These are phyloP conservation scores for Breviolum minutum DNA, from an alignment of 73 alveolate genomes.

Conservation along the genomic window DNA sequence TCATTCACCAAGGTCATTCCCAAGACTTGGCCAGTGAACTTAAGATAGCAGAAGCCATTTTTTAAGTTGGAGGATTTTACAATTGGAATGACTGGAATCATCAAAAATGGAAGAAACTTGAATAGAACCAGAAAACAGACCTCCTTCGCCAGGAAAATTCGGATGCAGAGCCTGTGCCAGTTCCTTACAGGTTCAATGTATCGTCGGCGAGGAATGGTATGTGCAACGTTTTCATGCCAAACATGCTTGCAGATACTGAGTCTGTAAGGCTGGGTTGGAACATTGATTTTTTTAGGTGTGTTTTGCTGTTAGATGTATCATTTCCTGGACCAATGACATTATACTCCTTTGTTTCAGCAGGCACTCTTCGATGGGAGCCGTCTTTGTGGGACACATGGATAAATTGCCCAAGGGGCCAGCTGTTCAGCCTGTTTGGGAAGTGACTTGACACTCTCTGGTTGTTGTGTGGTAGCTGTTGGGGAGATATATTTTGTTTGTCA, in stretches of 20 bases:
- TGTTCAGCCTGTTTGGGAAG: constrained; percentile 1
- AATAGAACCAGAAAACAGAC: too few relatives aligned
- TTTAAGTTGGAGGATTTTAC: too few relatives aligned
- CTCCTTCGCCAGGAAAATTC: not conserved
- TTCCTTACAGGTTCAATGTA: not conserved
- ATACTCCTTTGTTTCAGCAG: too few relatives aligned
- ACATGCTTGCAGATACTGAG: not conserved
- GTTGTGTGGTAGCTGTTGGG: not conserved
- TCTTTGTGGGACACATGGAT: not conserved
- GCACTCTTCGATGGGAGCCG: constrained; percentile 6
- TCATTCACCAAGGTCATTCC: too few relatives aligned
- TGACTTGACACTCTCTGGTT: not conserved
- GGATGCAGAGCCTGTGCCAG: not conserved
- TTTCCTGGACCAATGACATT: too few relatives aligned
- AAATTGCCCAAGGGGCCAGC: not conserved
- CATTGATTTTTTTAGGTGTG: too few relatives aligned
- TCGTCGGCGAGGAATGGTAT: not conserved
- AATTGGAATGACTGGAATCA: too few relatives aligned
- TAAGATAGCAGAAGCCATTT: too few relatives aligned
- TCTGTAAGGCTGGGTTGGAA: not conserved
- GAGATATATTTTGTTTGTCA: not conserved
- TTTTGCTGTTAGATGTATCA: too few relatives aligned
- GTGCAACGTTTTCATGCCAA: constrained; percentile 23
- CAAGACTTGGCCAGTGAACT: too few relatives aligned
- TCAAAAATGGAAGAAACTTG: too few relatives aligned